These are phyloP conservation scores for Nematocida displodere DNA, from an alignment of 371 early-diverging fungal species.

Conservation along the genomic window DNA sequence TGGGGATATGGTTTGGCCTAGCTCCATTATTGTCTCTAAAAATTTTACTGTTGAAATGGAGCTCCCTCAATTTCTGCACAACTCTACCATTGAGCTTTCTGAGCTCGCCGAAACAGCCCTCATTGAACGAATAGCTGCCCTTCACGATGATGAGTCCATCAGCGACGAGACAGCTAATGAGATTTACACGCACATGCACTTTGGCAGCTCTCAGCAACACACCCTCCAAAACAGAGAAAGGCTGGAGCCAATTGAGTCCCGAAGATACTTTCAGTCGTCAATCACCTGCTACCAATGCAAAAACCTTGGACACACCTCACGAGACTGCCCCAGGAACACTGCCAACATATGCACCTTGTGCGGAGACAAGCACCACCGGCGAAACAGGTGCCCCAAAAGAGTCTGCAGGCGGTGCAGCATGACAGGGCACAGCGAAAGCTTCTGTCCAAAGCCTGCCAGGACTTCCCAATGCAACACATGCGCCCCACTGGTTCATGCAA, in stretches of 20 bases:
- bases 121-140: background rate
- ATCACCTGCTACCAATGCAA: slow-evolving; percentile 44
- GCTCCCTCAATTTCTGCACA: slow-evolving; percentile 17
- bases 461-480: slow-evolving; percentile 1
- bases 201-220: slow-evolving; percentile 31
- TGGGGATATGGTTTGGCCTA: too few relatives aligned
- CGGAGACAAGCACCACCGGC: slow-evolving; percentile 8
- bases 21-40: too few relatives aligned
- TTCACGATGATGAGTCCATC: slow-evolving; percentile 9
- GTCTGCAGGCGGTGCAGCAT: slow-evolving; percentile 28
- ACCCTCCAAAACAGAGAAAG: background rate
- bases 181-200: slow-evolving; percentile 37
- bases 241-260: slow-evolving; percentile 30
- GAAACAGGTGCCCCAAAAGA: slow-evolving; percentile 9
- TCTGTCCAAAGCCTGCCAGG: background rate
- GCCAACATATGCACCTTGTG: slow-evolving; percentile 1
- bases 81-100: background rate
- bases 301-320: slow-evolving; percentile 13
- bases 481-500: background rate
- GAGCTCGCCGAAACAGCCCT: slow-evolving; percentile 15
- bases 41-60: slow-evolving; percentile 21
- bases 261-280: slow-evolving; percentile 27
- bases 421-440: slow-evolving; percentile 9
- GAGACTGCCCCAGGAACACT: slow-evolving; percentile 6
- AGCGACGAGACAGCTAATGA: slow-evolving; percentile 16